Evolutionary conservation across 768 basidiomycete genomes (phyloP), one percentile per base, ranked within the genome.

Genomic region (Hebeloma cylindrosporum): DNA sequence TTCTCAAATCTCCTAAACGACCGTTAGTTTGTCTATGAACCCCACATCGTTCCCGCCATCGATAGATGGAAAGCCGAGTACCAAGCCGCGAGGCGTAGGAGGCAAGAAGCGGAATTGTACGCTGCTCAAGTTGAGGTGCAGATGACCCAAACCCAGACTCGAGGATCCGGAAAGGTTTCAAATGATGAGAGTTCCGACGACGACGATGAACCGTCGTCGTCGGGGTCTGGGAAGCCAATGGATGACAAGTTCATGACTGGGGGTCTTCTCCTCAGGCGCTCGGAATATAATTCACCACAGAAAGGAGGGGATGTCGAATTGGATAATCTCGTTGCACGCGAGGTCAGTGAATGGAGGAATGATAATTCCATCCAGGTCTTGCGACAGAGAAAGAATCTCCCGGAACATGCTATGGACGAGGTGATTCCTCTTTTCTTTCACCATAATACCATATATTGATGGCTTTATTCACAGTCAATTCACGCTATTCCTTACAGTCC

Each of bases 21-120:
- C 25, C 16, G 48, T 6, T 40, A 87, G 84, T 79, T 80, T 43
- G 75, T 87, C 21, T 85, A 83, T 45, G 82, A 83, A 50, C 83
- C 83, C 7, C 82, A 84, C 47, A 73, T 86, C 45, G 82, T 81
- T 14, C 83, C 83, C 0, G 71, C 67, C 31, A 33, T 86, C 21
- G 82, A 81, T 54, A 67, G 60, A 50, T 72, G 71, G 72, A 69
- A 65, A 4, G 67, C 65, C 42, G 66, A 71, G 40, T 71, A 64
- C 41, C 38, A 70, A 28, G 68, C 66, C 16, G 48, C 49, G 27
- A 48, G 54, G 40, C 41, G 50, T 8, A 49, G 58, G 41, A 48
- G 56, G 30, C 34, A 29, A 34, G 42, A 43, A 25, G 28, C 41
- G 27, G 50, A 33, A 11, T 39, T 40, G 11, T 38, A 50, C 41